Evolutionary conservation across 768 basidiomycete species (phyloP).

Genomic region (Hygrophoropsis aurantiaca): DNA sequence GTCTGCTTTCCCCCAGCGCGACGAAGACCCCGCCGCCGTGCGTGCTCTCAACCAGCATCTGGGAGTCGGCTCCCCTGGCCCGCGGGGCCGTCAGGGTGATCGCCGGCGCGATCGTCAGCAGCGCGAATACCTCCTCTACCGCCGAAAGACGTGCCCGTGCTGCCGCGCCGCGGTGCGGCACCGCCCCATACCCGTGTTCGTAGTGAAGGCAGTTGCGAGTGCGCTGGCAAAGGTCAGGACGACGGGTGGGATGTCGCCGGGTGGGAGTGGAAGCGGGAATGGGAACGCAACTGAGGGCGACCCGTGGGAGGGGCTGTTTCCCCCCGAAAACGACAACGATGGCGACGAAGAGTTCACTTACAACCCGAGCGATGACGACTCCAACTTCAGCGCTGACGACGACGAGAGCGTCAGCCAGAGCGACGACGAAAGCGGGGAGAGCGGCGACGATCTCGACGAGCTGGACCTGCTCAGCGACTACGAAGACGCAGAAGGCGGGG

Average conservation of each 20-base stretch:
- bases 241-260: slow-evolving; percentile 13
- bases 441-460: slow-evolving; percentile 2
- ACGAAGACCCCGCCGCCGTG: slow-evolving; percentile 36
- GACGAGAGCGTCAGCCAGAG: slow-evolving; percentile 26
- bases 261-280: slow-evolving; percentile 8
- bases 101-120: too few relatives aligned
- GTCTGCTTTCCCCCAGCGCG: slow-evolving; percentile 34
- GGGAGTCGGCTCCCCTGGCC: too few relatives aligned
- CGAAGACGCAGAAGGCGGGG: too few relatives aligned
- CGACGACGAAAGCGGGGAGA: slow-evolving; percentile 25
- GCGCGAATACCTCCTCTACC: slow-evolving; percentile 52
- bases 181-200: slow-evolving; percentile 67
- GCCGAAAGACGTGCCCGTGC: slow-evolving; percentile 71
- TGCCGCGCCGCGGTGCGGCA: slow-evolving; percentile 58
- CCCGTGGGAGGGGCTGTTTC: slow-evolving; percentile 74
- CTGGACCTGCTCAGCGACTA: slow-evolving; percentile 27
- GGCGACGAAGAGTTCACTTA: slow-evolving; percentile 20
- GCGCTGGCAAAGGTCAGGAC: slow-evolving; percentile 48
- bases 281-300: slow-evolving; percentile 45
- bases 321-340: slow-evolving; percentile 28
- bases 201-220: slow-evolving; percentile 60
- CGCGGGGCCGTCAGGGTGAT: too few relatives aligned
- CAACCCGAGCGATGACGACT: slow-evolving; percentile 18
- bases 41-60: too few relatives aligned
- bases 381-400: slow-evolving; percentile 22